A percentile compares a stretch with the other conserved stretches of the same genome.
Conservation (phyloP, 106 monocot genomes). For the Allium fistulosum region DNA sequence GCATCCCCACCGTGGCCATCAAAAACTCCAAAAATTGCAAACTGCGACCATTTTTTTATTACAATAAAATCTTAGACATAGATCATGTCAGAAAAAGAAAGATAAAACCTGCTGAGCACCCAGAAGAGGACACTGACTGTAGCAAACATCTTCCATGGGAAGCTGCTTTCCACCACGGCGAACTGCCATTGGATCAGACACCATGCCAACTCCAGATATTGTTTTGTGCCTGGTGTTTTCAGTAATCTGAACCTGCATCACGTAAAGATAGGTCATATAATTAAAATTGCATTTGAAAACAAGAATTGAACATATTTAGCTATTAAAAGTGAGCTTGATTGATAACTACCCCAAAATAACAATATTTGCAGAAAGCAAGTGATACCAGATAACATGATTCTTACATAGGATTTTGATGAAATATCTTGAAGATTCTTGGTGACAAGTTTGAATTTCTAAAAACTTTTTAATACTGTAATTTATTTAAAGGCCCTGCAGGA, state of each 20-base stretch:
- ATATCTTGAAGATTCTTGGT: too few relatives aligned
- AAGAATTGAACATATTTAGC: background rate
- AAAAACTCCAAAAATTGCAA: constrained; percentile 86
- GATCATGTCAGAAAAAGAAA: background rate
- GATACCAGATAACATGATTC: too few relatives aligned
- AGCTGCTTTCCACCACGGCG: constrained; percentile 75
- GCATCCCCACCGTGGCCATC: constrained; percentile 94
- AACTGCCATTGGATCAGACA: constrained; percentile 83
- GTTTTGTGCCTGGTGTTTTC: constrained; percentile 19
- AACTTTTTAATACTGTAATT: too few relatives aligned
- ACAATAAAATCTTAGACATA: constrained; percentile 1
- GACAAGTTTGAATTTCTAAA: too few relatives aligned
- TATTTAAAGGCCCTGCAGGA: too few relatives aligned
- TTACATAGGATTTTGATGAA: too few relatives aligned
- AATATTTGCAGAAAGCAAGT: too few relatives aligned
- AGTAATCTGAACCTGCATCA: constrained; percentile 51
- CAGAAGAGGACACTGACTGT: constrained; percentile 70
- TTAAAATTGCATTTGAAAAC: background rate
- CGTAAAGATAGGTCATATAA: background rate
- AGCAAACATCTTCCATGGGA: constrained; percentile 82
- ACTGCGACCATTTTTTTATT: constrained; percentile 45
- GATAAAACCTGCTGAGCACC: constrained; percentile 59
- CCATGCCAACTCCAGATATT: constrained; percentile 65
- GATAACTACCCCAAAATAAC: too few relatives aligned
- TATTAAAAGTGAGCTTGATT: too few relatives aligned